These are phyloP conservation scores for Penicillium tannophilum DNA, from an alignment of 495 filamentous ascomycete genomes.

Conservation along the genomic window DNA sequence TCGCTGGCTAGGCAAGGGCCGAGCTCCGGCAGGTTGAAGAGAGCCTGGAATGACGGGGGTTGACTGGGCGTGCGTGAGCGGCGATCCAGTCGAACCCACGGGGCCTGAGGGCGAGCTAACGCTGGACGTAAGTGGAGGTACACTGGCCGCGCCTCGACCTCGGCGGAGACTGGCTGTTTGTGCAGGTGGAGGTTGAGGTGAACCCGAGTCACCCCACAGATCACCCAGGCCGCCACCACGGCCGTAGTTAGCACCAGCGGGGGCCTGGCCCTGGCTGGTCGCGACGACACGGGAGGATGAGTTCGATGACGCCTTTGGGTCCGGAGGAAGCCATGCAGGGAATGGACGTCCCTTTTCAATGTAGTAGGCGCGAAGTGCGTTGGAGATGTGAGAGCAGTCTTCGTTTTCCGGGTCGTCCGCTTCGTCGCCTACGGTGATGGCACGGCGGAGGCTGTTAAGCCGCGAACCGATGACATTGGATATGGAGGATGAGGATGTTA, in stretches of 20 bases:
- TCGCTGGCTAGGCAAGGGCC: slow-evolving; percentile 70
- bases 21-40: slow-evolving; percentile 45
- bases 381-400: slow-evolving; percentile 92
- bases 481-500: slow-evolving; percentile 66
- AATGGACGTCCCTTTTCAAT: slow-evolving; percentile 81
- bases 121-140: slow-evolving; percentile 26
- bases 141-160: slow-evolving; percentile 31
- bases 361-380: slow-evolving; percentile 95
- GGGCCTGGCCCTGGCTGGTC: slow-evolving; percentile 50
- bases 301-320: slow-evolving; percentile 71
- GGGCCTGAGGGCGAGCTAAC: slow-evolving; percentile 28
- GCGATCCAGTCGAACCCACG: slow-evolving; percentile 18
- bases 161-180: slow-evolving; percentile 59
- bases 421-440: slow-evolving; percentile 80
- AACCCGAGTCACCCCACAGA: slow-evolving; percentile 74
- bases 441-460: slow-evolving; percentile 77
- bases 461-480: slow-evolving; percentile 73
- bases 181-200: slow-evolving; percentile 44
- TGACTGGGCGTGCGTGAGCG: slow-evolving; percentile 17
- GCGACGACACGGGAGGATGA: slow-evolving; percentile 54
- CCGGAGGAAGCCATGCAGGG: slow-evolving; percentile 86
- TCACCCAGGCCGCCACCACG: slow-evolving; percentile 64
- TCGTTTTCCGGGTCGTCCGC: slow-evolving; percentile 78
- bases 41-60: slow-evolving; percentile 16
- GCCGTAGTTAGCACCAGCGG: slow-evolving; percentile 33